Percentiles rank a stretch among this genome's conserved stretches.
phyloP scores from a whole-genome alignment of 2,329 filamentous ascomycete species.

The Trichoderma sp. region DNA sequence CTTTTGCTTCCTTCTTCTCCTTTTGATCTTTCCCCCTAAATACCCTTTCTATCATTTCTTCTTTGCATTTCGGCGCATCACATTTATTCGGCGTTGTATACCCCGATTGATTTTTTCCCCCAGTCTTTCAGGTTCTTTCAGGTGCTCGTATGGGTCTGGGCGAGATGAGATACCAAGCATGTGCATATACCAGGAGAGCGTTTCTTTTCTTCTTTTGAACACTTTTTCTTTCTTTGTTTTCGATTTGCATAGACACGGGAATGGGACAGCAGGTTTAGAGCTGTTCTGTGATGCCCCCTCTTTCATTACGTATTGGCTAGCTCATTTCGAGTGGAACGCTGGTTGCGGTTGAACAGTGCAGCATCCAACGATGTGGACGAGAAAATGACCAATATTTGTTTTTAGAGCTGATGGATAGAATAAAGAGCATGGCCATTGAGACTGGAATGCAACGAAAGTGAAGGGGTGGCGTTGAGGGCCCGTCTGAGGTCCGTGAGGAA shows the following conservation, averaged over 20 bases:
- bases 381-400: neutral
- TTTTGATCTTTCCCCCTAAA: neutral
- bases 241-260: neutral
- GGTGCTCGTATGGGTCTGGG: slow-evolving; percentile 4
- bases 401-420: neutral
- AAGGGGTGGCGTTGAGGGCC: neutral
- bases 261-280: neutral
- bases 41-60: slow-evolving; percentile 17
- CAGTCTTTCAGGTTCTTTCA: neutral
- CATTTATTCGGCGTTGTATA: slow-evolving; percentile 35
- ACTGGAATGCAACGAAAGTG: slow-evolving; percentile 11
- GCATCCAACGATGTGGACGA: neutral
- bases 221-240: neutral
- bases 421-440: neutral
- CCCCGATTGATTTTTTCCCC: slow-evolving; percentile 24
- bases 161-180: slow-evolving; percentile 9
- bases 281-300: neutral
- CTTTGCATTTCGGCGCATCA: slow-evolving; percentile 30
- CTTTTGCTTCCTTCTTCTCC: neutral
- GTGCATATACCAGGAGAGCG: slow-evolving; percentile 10
- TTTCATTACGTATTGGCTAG: neutral
- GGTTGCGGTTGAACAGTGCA: neutral
- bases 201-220: neutral
- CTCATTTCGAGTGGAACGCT: neutral
- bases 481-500: neutral